Percentiles rank a stretch among this genome's conserved stretches.
Conservation (phyloP, 1,284 basidiomycete species). For the Naganishia liquefaciens region DNA sequence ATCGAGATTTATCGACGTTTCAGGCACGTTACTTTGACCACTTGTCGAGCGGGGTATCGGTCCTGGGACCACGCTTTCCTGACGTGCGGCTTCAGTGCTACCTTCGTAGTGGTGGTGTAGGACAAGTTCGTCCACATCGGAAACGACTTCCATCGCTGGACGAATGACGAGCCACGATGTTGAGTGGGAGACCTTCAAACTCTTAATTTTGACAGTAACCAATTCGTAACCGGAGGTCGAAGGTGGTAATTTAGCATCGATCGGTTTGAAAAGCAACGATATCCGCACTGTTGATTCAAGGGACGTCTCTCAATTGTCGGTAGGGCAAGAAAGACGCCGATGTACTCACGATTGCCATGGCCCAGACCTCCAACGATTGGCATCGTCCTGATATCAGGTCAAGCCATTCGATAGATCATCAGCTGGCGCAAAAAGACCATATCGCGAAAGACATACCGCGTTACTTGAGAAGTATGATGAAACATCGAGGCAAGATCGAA, state of each 20-base stretch:
- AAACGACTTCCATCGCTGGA: conserved; percentile 22
- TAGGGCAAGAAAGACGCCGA: too few species aligned
- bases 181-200: conserved; percentile 34
- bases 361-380: conserved; percentile 52
- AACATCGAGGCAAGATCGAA: conserved; percentile 44
- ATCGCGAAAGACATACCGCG: conserved; percentile 47
- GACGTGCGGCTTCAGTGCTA: neutral
- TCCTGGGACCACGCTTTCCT: too few species aligned
- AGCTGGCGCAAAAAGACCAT: conserved; percentile 22
- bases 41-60: too few species aligned
- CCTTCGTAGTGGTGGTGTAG: conserved; percentile 8
- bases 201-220: conserved; percentile 46
- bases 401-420: neutral
- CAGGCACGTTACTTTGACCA: too few species aligned
- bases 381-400: conserved; percentile 43
- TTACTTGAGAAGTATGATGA: conserved; percentile 42
- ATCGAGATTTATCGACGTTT: conserved; percentile 25
- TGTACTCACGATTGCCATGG: conserved; percentile 42
- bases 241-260: conserved; percentile 48
- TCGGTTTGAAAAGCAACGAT: conserved; percentile 53
- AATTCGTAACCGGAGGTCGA: conserved; percentile 49
- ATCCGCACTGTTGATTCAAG: conserved; percentile 39
- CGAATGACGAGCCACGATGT: conserved; percentile 16
- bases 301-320: too few species aligned
- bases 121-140: conserved; percentile 23